Conservation (phyloP, 2,329 filamentous ascomycete species). For the Hymenoscyphus occultus region DNA sequence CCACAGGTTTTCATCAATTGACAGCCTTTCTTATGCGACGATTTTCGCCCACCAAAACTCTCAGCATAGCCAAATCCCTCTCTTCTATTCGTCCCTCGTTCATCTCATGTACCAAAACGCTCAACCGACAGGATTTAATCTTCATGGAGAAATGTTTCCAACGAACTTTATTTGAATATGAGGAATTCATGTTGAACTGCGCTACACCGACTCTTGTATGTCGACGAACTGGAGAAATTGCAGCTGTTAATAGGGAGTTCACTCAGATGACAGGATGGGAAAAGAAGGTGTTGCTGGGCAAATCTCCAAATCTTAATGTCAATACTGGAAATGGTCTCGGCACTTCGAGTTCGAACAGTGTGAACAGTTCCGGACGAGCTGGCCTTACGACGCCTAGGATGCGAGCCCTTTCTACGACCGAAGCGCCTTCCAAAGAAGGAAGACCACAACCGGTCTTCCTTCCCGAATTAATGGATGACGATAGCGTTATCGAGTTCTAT, state of each 20-base stretch:
- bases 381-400: constrained; percentile 52
- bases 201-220: constrained; percentile 91
- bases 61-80: constrained; percentile 82
- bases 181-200: constrained; percentile 85
- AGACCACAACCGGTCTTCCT: constrained; percentile 79
- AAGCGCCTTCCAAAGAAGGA: constrained; percentile 41
- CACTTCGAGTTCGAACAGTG: constrained; percentile 42
- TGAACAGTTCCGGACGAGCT: constrained; percentile 39
- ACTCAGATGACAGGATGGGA: constrained; percentile 94
- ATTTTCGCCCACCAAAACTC: constrained; percentile 71
- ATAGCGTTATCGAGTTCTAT: constrained; percentile 91
- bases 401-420: constrained; percentile 42
- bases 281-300: constrained; percentile 82
- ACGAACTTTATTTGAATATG: constrained; percentile 85
- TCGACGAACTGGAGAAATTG: constrained; percentile 89
- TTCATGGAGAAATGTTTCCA: constrained; percentile 99
- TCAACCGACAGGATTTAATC: constrained; percentile 83
- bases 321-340: constrained; percentile 55
- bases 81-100: constrained; percentile 90
- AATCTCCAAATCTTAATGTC: constrained; percentile 82
- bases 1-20: constrained; percentile 83
- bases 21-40: constrained; percentile 76
- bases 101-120: constrained; percentile 84
- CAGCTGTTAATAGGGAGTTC: constrained; percentile 93
- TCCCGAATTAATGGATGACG: constrained; percentile 88